phyloP scores from a whole-genome alignment of 495 filamentous ascomycete species.

The Neurospora terricola region DNA sequence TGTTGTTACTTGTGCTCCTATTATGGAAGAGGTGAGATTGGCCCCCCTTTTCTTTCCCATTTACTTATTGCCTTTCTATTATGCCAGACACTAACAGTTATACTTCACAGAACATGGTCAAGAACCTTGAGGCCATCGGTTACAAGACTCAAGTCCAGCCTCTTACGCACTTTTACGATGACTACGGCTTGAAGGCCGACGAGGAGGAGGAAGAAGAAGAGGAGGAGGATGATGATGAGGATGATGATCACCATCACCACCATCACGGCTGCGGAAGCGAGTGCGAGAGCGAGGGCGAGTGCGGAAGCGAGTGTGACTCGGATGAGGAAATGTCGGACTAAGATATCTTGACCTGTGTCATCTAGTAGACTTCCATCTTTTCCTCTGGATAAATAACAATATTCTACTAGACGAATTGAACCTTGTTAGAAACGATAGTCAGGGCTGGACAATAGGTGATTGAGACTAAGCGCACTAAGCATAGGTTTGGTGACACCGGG shows the following conservation, averaged over 20 bases:
- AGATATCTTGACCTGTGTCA: background rate
- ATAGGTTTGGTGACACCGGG: background rate
- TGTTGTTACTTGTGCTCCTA: slow-evolving; percentile 77
- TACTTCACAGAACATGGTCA: slow-evolving; percentile 49
- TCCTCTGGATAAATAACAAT: too few relatives aligned
- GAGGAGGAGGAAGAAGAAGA: slow-evolving; percentile 58
- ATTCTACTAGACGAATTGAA: background rate
- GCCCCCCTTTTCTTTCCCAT: background rate
- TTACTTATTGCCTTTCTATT: background rate
- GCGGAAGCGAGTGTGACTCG: background rate
- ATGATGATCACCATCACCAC: slow-evolving; percentile 32
- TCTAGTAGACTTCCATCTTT: background rate
- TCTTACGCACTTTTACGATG: slow-evolving; percentile 78
- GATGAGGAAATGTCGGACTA: background rate
- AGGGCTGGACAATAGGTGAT: background rate
- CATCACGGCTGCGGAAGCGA: background rate
- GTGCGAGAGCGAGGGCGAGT: background rate
- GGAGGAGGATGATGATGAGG: slow-evolving; percentile 52
- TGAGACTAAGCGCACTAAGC: background rate
- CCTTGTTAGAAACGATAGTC: background rate
- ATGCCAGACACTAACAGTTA: slow-evolving; percentile 8
- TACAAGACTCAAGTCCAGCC: slow-evolving; percentile 68
- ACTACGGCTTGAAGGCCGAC: slow-evolving; percentile 74
- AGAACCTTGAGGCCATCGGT: slow-evolving; percentile 59
- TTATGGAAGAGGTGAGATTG: slow-evolving; percentile 64